Evolutionary conservation across 164 flowering plant genomes (phyloP), one percentile per base, ranked within the genome.

Genomic region (Kalanchoe fedtschenkoi): DNA sequence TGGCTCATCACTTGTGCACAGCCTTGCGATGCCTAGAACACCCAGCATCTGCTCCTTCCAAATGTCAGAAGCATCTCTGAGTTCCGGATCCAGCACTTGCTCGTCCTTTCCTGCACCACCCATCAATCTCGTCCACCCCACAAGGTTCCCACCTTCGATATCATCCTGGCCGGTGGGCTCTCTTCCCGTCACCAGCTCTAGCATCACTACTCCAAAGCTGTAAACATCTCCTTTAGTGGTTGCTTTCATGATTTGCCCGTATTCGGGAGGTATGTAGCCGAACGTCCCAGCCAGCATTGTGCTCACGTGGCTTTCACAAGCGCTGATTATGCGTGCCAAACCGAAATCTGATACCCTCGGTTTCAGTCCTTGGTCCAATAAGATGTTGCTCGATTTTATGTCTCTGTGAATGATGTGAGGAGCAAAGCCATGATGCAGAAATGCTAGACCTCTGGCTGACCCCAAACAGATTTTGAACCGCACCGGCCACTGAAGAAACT

Each of bases 391-490:
- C 6, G 89, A 82, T 67, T 84, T 84, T 56, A 84, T 82, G 77
- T 84, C 89, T 37, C 89, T 67, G 61, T 82, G 89, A 53, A 84
- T 82, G 44, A 84, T 80, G 76, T 82, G 87, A 1, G 89, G 89
- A 6, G 74, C 80, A 60, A 80, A 80, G 2, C 87, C 87, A 37
- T 84, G 85, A 66, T 84, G 90, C 58, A 85, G 75, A 63, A 85
- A 85, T 17, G 87, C 83, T 9, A 85, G 71, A 19, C 90, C 90
- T 16, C 72, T 61, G 0, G 87, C 90, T n/a, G 90, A 73, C 15
- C 90, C 87, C 0, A 75, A 53, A 42, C 82, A 78, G 55, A 84
- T 82, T 41, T 82, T 80, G 62, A 79, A 76, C 32, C 89, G 75
- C 2, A 75, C 71, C 8, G 82, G 81, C 87, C 87, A 85, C 46